Percentiles rank a stretch among this genome's conserved stretches.
Evolutionary conservation across 2,329 filamentous ascomycete genomes (phyloP).

Genomic region (Aspergillus phoenicis): DNA sequence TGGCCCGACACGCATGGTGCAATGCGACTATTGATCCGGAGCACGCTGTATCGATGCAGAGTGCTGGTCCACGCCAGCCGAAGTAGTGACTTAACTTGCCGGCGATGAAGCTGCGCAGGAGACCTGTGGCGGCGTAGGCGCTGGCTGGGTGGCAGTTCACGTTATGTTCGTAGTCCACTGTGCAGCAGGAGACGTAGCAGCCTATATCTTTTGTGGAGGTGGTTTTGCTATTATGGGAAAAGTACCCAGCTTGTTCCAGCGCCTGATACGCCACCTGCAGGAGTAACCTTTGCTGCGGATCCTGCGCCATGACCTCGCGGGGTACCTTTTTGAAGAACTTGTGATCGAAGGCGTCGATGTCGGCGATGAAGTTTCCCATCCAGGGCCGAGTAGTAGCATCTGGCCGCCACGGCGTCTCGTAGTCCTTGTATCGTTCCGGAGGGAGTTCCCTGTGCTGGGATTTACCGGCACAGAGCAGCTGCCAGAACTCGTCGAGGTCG

Average conservation of each 20-base stretch:
- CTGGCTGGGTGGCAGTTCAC: slow-evolving; percentile 39
- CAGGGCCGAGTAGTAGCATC: slow-evolving; percentile 11
- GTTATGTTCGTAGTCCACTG: slow-evolving; percentile 48
- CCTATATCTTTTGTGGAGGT: slow-evolving; percentile 37
- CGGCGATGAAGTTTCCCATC: slow-evolving; percentile 25
- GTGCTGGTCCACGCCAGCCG: slow-evolving; percentile 46
- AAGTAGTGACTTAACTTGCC: slow-evolving; percentile 46
- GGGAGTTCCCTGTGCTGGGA: slow-evolving; percentile 28
- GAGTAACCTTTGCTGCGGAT: slow-evolving; percentile 37
- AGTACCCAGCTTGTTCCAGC: slow-evolving; percentile 36
- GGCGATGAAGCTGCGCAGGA: slow-evolving; percentile 29
- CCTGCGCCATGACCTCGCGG: slow-evolving; percentile 32
- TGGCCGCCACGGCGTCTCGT: slow-evolving; percentile 20
- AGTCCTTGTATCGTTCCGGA: slow-evolving; percentile 18
- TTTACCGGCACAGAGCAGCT: slow-evolving; percentile 27
- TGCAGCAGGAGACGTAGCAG: slow-evolving; percentile 41
- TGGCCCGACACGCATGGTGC: slow-evolving; percentile 28
- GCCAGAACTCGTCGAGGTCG: slow-evolving; percentile 35
- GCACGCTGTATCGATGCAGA: slow-evolving; percentile 48
- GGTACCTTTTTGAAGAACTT: slow-evolving; percentile 35
- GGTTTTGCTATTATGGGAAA: slow-evolving; percentile 8
- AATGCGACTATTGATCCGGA: slow-evolving; percentile 43
- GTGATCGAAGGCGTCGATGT: slow-evolving; percentile 34
- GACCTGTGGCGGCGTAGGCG: slow-evolving; percentile 40
- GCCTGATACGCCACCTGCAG: slow-evolving; percentile 38